Evolutionary conservation across 2,329 filamentous ascomycete genomes (phyloP), one percentile per base, ranked within the genome.

Genomic region (Phyllosticta capitalensis): DNA sequence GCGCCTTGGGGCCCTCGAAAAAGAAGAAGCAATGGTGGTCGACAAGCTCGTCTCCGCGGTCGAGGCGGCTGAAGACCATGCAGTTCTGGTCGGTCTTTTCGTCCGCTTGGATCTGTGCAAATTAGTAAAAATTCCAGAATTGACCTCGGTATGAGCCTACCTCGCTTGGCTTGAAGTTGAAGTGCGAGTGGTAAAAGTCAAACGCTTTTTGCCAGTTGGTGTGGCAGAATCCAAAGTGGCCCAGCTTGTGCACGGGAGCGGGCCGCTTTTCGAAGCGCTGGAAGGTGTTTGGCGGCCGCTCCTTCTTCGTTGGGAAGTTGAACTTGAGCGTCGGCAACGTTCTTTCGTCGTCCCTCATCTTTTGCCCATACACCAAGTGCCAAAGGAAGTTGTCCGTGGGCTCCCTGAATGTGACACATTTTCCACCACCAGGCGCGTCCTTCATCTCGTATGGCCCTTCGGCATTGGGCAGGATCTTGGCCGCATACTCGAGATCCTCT

Each of bases 21-120:
- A 83, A 72, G 71, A 83, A 83, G 60, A 84, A 77, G 1, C 71
- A 74, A 65, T 85, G 82, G 64, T 85, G 82, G 65, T 85, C 82
- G 0, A 76, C 74, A 61, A 74, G 77, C 1, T 72, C 70, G 0
- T 72, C 65, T 0, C 81, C 82, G 1, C 76, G 71, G 63, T 84
- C 82, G 17, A 85, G 71, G 63, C 83, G 82, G 22, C 78, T 66
- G 65, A 85, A 84, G 2, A 75, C 73, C 1, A 76, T 73, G 12
- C 79, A 73, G 55, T 79, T 75, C n/a, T 56, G 33, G 48, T 61
- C 60, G 52, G 63, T 66, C 14, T 64, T 64, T 5, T 58, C 59
- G 19, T 58, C 51, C 12, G 56, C 2, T 38, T 38, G 30, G 17
- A 38, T 38, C 30, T 38, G 12, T 10, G 9, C 9, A 38, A 12